Percentiles rank a stretch among this genome's conserved stretches.
phyloP scores from a whole-genome alignment of 23 red algal genomes.

The Rhodosorus marinus region DNA sequence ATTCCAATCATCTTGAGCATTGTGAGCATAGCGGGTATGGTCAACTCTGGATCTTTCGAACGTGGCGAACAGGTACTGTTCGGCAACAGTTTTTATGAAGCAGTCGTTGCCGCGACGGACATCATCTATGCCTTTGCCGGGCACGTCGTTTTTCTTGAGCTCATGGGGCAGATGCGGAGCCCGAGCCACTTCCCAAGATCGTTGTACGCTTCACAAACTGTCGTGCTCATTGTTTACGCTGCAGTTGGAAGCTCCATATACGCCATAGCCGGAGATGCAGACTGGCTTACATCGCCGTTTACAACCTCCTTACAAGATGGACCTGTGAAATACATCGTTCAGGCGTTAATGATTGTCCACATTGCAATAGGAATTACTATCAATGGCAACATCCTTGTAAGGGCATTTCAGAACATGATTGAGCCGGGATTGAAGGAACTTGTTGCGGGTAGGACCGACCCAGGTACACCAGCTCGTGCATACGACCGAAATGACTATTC shows the following conservation, averaged over 20 bases:
- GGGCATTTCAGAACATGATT: background rate
- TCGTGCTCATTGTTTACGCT: slow-evolving; percentile 1
- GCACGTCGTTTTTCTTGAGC: slow-evolving; percentile 13
- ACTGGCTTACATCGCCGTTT: background rate
- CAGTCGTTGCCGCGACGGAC: slow-evolving; percentile 5
- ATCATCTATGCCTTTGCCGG: slow-evolving; percentile 16
- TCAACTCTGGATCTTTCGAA: background rate
- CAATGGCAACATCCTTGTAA: background rate
- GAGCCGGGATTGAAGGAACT: no score
- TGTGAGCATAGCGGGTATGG: background rate
- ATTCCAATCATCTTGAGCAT: background rate
- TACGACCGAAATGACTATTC: no score
- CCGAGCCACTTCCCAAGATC: slow-evolving; percentile 18
- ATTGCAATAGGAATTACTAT: background rate
- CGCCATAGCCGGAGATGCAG: background rate
- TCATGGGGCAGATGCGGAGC: slow-evolving; percentile 8
- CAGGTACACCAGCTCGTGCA: no score
- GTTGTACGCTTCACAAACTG: background rate
- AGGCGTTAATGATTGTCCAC: background rate
- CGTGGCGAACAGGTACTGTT: background rate
- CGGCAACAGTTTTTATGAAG: background rate
- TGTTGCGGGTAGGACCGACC: no score
- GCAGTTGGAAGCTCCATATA: background rate
- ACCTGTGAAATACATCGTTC: background rate
- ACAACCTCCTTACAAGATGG: background rate